Evolutionary conservation across 2,329 filamentous ascomycete species (phyloP).

Genomic region (Penicillium sp.): DNA sequence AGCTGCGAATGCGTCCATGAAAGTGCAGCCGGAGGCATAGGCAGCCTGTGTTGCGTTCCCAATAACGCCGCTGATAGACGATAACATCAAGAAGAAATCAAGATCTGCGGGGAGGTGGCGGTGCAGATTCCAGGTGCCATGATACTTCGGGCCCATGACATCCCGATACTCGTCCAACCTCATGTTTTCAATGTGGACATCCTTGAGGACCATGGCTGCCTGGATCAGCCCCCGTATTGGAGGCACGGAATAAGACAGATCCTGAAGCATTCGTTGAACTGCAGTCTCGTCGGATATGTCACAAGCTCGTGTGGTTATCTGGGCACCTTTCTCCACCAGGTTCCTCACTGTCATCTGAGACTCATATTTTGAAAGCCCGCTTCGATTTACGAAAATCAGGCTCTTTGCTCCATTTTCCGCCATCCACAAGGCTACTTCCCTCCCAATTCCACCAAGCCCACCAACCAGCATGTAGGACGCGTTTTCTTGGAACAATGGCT

Average conservation of each 20-base stretch:
- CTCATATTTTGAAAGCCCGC: slow-evolving; percentile 17
- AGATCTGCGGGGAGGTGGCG: slow-evolving; percentile 19
- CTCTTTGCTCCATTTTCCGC: slow-evolving; percentile 49
- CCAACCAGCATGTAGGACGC: slow-evolving; percentile 28
- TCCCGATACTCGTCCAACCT: slow-evolving; percentile 28
- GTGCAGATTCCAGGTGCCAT: slow-evolving; percentile 30
- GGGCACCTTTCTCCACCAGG: slow-evolving; percentile 16
- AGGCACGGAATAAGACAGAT: slow-evolving; percentile 5
- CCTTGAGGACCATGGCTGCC: slow-evolving; percentile 26
- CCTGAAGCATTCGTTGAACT: slow-evolving; percentile 19
- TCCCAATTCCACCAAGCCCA: slow-evolving; percentile 28
- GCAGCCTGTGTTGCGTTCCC: slow-evolving; percentile 47
- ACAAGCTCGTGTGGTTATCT: slow-evolving; percentile 25
- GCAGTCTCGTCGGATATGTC: slow-evolving; percentile 32
- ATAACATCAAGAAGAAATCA: slow-evolving; percentile 43
- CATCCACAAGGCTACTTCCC: slow-evolving; percentile 40
- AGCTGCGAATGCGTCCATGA: slow-evolving; percentile 32
- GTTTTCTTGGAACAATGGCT: slow-evolving; percentile 5
- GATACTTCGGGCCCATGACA: slow-evolving; percentile 33
- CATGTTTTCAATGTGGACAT: slow-evolving; percentile 37
- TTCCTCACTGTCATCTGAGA: slow-evolving; percentile 17
- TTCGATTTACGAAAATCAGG: slow-evolving; percentile 54
- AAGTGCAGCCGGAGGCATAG: slow-evolving; percentile 38
- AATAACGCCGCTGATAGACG: slow-evolving; percentile 40
- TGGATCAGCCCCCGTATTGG: slow-evolving; percentile 29